Percentiles rank a stretch among this genome's conserved stretches.
Evolutionary conservation across 176 grass and related monocot species (phyloP).

Genomic region (Triticum urartu): DNA sequence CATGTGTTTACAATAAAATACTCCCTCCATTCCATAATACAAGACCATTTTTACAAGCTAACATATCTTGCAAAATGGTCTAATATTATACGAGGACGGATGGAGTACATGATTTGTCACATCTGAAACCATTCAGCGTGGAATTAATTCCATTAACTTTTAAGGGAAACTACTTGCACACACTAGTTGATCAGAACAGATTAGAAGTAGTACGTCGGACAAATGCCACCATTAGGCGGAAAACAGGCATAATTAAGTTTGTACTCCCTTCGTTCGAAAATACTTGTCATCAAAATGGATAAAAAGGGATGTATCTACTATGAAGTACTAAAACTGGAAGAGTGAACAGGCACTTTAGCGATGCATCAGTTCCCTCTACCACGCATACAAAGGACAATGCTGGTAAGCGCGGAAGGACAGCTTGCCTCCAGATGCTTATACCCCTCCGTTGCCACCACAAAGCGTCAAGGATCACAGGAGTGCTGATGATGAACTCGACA

Average conservation of each 20-base stretch:
- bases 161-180: neutral
- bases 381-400: neutral
- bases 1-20: no score
- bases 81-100: no score
- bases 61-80: no score
- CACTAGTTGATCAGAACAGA: neutral
- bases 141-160: neutral
- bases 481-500: constrained; percentile 17
- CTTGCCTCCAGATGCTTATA: constrained; percentile 8
- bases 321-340: no score
- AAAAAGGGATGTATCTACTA: no score
- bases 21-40: no score
- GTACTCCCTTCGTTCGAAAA: no score
- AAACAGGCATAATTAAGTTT: neutral
- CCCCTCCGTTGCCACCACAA: constrained; percentile 13
- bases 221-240: neutral
- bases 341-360: no score
- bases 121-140: neutral
- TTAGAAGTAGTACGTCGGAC: neutral
- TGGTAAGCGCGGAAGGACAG: neutral
- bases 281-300: no score
- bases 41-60: no score
- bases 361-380: neutral
- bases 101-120: neutral
- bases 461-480: constrained; percentile 2